A percentile compares a stretch with the other conserved stretches of the same genome.
phyloP scores from a whole-genome alignment of 164 flowering plant species.

The Macadamia integrifolia region DNA sequence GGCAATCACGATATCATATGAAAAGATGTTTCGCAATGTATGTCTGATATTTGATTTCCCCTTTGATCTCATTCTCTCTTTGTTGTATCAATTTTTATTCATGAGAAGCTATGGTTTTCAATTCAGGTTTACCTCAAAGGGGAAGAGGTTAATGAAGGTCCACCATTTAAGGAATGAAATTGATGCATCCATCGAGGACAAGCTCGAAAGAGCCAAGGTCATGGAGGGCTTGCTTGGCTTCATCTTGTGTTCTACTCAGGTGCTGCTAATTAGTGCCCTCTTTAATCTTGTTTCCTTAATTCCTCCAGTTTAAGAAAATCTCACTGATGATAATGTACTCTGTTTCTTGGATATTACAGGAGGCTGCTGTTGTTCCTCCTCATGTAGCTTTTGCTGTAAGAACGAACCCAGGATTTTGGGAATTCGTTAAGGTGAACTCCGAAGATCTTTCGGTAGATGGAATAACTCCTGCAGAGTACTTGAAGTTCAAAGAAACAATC shows the following conservation, averaged over 20 bases:
- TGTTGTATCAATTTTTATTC: neutral
- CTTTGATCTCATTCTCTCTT: neutral
- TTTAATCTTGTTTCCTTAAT: neutral
- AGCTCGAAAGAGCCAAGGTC: constrained; percentile 47
- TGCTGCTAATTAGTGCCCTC: constrained; percentile 5
- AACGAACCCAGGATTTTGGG: constrained; percentile 91
- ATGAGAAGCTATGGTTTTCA: neutral
- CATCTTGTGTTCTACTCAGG: constrained; percentile 75
- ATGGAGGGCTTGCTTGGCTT: constrained; percentile 74
- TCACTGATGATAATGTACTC: neutral
- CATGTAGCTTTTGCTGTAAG: constrained; percentile 72
- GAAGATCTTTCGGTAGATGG: constrained; percentile 62
- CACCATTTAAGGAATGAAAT: constrained; percentile 61
- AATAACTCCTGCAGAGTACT: constrained; percentile 56
- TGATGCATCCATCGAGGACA: constrained; percentile 62
- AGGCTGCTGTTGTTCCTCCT: constrained; percentile 91
- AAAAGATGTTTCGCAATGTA: constrained; percentile 75
- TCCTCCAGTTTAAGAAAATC: too few species aligned
- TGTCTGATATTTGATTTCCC: neutral
- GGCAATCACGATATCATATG: constrained; percentile 67
- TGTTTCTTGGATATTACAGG: constrained; percentile 37
- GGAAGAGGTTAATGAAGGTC: constrained; percentile 67
- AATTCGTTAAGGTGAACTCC: constrained; percentile 67
- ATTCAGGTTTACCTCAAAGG: constrained; percentile 44
- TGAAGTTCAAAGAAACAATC: constrained; percentile 72